Percentiles rank a stretch among this genome's conserved stretches.
Evolutionary conservation across 192 early-diverging fungal genomes (phyloP).

Genomic region (Gryganskiella cystojenkinii): DNA sequence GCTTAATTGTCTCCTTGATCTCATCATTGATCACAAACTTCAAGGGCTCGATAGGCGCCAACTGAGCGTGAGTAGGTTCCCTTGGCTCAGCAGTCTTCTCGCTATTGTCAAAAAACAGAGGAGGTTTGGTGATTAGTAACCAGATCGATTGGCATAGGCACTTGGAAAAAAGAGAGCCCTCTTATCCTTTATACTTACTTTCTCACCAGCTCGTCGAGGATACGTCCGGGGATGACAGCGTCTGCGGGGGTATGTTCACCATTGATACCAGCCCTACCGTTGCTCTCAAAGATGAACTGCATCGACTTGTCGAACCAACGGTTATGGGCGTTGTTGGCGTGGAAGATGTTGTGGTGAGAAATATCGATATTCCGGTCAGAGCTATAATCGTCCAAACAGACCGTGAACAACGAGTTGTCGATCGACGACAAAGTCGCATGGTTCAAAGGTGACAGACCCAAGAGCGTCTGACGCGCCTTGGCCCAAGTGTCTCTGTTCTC

Average conservation of each 20-base stretch:
- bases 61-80: constrained; percentile 26
- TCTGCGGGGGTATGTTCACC: constrained; percentile 97
- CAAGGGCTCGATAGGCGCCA: constrained; percentile 71
- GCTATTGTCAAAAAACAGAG: constrained; percentile 6
- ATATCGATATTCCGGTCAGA: constrained; percentile 68
- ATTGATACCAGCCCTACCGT: constrained; percentile 91
- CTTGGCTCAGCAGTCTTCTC: constrained; percentile 66
- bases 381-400: constrained; percentile 88
- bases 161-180: too few relatives aligned
- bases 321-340: constrained; percentile 81
- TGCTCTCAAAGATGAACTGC: constrained; percentile 85
- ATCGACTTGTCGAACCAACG: constrained; percentile 98
- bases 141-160: not conserved
- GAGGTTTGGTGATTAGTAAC: not conserved
- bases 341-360: constrained; percentile 80
- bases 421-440: constrained; percentile 67
- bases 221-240: constrained; percentile 87
- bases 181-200: too few relatives aligned
- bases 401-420: constrained; percentile 84
- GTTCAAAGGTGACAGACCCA: constrained; percentile 49
- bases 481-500: constrained; percentile 92
- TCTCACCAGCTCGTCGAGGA: constrained; percentile 76
- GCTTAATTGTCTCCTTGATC: constrained; percentile 64
- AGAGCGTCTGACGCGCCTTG: constrained; percentile 50
- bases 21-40: constrained; percentile 74